A percentile compares a stretch with the other conserved stretches of the same genome.
These are phyloP conservation scores for Mycena rebaudengoi DNA, from an alignment of 768 basidiomycete species.

Conservation along the genomic window DNA sequence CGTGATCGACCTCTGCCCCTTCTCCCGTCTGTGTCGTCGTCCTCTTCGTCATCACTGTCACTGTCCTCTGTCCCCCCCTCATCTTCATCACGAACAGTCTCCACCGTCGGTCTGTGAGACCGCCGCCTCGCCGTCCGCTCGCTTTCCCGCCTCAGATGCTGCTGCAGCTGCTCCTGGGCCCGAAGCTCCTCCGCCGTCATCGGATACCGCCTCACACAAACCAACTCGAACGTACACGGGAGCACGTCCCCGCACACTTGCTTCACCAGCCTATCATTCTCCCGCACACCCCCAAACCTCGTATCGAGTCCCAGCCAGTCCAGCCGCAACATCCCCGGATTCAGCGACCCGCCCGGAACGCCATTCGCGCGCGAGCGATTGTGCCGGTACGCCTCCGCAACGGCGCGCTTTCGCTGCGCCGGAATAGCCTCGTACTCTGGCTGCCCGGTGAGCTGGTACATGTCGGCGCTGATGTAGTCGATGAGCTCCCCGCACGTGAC, in stretches of 20 bases:
- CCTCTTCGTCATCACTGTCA: neutral
- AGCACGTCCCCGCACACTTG: constrained; percentile 55
- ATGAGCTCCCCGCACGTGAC: constrained; percentile 76
- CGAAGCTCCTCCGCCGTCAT: constrained; percentile 59
- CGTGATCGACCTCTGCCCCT: neutral
- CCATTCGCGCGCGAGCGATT: constrained; percentile 72
- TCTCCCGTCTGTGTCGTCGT: too few relatives aligned
- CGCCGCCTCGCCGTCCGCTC: constrained; percentile 30
- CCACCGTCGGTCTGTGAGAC: constrained; percentile 13
- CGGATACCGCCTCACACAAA: constrained; percentile 56
- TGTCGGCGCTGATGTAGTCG: constrained; percentile 57
- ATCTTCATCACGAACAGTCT: constrained; percentile 13
- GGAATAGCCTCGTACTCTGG: constrained; percentile 59
- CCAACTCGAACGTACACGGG: constrained; percentile 69
- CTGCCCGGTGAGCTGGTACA: constrained; percentile 60
- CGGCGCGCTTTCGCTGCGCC: constrained; percentile 43
- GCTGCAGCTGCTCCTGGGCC: constrained; percentile 53
- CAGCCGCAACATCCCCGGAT: constrained; percentile 67
- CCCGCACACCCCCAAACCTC: constrained; percentile 69
- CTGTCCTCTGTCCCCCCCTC: neutral
- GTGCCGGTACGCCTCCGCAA: constrained; percentile 63
- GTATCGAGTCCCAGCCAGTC: constrained; percentile 71
- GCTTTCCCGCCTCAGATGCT: constrained; percentile 32
- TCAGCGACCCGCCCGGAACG: constrained; percentile 76
- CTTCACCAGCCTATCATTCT: constrained; percentile 53